These are phyloP conservation scores for Candida vartiovaarae DNA, from an alignment of 805 yeast genomes.

Conservation along the genomic window DNA sequence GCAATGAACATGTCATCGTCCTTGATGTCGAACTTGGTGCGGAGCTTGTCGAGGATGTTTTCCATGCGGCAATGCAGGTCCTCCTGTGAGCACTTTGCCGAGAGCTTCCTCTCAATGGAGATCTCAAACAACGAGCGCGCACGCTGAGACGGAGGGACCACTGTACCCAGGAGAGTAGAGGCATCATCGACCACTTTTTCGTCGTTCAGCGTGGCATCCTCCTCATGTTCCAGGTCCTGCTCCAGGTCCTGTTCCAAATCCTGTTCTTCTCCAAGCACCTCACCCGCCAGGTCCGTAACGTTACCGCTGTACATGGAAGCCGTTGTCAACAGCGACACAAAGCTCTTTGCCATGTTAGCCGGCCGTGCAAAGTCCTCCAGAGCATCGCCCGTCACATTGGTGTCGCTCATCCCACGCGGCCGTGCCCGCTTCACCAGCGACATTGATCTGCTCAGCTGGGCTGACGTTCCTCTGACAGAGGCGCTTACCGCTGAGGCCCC, in stretches of 20 bases:
- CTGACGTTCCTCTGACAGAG: neutral
- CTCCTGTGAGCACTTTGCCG: constrained; percentile 3
- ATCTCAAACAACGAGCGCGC: constrained; percentile 25
- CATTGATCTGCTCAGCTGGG: constrained; percentile 1
- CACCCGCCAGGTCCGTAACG: constrained; percentile 26
- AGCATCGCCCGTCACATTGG: neutral
- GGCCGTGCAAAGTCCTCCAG: constrained; percentile 29
- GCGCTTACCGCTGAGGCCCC: neutral
- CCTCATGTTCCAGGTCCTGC: no score
- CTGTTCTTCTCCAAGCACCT: no score
- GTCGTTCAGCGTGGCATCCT: no score
- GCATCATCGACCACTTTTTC: no score
- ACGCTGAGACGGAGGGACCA: constrained; percentile 1
- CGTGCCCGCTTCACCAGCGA: neutral
- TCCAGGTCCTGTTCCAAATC: no score
- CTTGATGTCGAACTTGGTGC: constrained; percentile 36
- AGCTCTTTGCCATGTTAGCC: constrained; percentile 41
- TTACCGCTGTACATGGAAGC: constrained; percentile 40
- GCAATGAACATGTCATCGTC: constrained; percentile 48
- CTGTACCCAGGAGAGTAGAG: no score
- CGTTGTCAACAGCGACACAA: constrained; percentile 49
- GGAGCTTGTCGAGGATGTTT: constrained; percentile 30
- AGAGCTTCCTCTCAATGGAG: constrained; percentile 16
- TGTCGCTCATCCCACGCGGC: neutral
- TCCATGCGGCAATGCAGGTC: constrained; percentile 26